A percentile compares a stretch with the other conserved stretches of the same genome.
phyloP scores from a whole-genome alignment of 2,329 filamentous ascomycete species.

The Chaetothyriales sp. region DNA sequence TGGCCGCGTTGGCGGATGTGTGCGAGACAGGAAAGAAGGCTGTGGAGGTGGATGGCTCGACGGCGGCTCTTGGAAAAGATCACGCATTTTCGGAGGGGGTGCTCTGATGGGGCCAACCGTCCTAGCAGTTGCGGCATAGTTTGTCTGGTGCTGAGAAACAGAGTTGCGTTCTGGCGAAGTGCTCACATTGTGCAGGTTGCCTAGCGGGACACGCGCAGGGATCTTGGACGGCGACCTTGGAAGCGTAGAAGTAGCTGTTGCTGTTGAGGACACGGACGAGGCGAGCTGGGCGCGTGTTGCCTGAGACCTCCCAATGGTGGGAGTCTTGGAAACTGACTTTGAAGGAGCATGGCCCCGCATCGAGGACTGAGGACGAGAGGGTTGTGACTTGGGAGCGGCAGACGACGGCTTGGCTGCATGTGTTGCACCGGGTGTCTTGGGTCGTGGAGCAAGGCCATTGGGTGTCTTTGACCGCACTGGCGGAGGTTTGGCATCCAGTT shows the following conservation, averaged over 20 bases:
- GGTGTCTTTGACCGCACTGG: constrained; percentile 64
- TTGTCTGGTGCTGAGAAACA: constrained; percentile 10
- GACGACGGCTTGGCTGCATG: neutral
- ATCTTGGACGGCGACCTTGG: constrained; percentile 35
- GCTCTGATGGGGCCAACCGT: constrained; percentile 45
- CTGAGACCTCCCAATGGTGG: constrained; percentile 26
- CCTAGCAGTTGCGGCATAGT: constrained; percentile 19
- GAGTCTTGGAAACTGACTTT: constrained; percentile 33
- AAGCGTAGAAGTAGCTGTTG: constrained; percentile 16
- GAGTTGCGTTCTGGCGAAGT: constrained; percentile 65
- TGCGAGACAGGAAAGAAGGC: constrained; percentile 22
- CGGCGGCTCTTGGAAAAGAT: constrained; percentile 46
- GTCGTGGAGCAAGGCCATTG: constrained; percentile 41
- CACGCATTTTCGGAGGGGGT: constrained; percentile 85
- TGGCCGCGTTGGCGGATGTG: constrained; percentile 28
- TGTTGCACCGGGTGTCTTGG: constrained; percentile 29
- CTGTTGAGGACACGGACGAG: constrained; percentile 10
- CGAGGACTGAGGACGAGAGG: constrained; percentile 21
- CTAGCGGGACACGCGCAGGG: constrained; percentile 31
- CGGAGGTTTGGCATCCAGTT: constrained; percentile 41
- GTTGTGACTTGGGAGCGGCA: constrained; percentile 6
- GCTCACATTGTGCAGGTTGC: constrained; percentile 36
- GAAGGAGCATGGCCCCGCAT: constrained; percentile 28
- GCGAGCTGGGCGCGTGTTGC: constrained; percentile 23
- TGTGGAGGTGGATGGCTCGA: constrained; percentile 9